phyloP scores from a whole-genome alignment of 1,284 basidiomycete genomes.

The Leccinum huronense region DNA sequence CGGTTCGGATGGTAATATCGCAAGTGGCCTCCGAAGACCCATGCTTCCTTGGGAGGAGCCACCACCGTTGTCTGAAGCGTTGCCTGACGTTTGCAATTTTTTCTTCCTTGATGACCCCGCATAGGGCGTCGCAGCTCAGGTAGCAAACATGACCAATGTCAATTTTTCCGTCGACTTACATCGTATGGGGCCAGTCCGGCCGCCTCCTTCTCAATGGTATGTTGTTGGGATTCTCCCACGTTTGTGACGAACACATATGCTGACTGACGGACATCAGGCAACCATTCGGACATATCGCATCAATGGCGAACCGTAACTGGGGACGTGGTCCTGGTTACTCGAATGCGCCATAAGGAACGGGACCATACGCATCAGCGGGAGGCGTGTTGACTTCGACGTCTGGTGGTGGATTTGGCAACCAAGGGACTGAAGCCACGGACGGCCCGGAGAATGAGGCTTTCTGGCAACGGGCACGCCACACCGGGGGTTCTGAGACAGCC shows the following conservation, averaged over 20 bases:
- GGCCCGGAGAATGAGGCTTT: no score
- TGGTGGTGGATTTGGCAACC: constrained; percentile 5
- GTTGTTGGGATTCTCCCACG: neutral
- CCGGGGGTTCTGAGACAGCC: no score
- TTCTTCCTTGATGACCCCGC: constrained; percentile 95
- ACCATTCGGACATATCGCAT: constrained; percentile 42
- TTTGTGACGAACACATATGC: neutral
- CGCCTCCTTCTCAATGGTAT: constrained; percentile 20
- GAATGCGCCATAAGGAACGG: constrained; percentile 10
- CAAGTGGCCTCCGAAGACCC: constrained; percentile 86
- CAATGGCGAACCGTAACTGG: constrained; percentile 71
- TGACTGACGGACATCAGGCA: constrained; percentile 21
- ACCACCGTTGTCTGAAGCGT: constrained; percentile 83
- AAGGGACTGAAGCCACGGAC: neutral
- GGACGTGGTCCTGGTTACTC: constrained; percentile 36
- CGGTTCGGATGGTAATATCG: constrained; percentile 80
- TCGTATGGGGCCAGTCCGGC: constrained; percentile 53
- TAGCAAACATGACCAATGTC: constrained; percentile 66
- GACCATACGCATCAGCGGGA: constrained; percentile 13
- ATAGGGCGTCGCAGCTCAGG: constrained; percentile 94
- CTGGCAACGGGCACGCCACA: no score
- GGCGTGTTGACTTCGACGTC: neutral
- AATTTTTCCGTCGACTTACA: constrained; percentile 83
- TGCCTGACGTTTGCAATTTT: constrained; percentile 85
- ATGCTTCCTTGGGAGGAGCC: constrained; percentile 79